A percentile compares a stretch with the other conserved stretches of the same genome.
These are phyloP conservation scores for Ricinus communis DNA, from an alignment of 345 rosid species.

Conservation along the genomic window DNA sequence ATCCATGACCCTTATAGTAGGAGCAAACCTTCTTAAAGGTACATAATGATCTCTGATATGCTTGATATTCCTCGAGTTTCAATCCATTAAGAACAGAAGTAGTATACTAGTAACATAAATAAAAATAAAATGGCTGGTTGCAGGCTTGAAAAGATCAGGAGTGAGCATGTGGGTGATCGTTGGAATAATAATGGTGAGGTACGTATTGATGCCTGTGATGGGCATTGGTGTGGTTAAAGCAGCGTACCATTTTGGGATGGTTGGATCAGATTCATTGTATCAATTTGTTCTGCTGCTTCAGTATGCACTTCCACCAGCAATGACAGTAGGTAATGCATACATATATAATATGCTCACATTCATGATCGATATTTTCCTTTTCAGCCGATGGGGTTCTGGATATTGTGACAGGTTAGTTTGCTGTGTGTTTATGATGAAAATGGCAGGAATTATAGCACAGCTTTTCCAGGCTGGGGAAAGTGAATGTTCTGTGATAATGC, in stretches of 20 bases:
- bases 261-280: constrained; percentile 41
- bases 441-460: neutral
- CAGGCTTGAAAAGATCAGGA: constrained; percentile 47
- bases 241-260: constrained; percentile 35
- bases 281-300: constrained; percentile 54
- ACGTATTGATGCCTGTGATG: constrained; percentile 32
- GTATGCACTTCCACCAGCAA: constrained; percentile 51
- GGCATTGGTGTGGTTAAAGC: constrained; percentile 39
- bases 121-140: neutral
- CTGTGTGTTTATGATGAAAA: no score
- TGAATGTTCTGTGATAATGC: constrained; percentile 8
- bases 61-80: no score
- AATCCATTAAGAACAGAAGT: no score
- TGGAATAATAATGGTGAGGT: constrained; percentile 41
- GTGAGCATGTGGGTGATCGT: constrained; percentile 18
- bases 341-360: no score
- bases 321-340: constrained; percentile 26
- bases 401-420: no score
- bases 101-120: no score
- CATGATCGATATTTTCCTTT: no score
- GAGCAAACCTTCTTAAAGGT: constrained; percentile 49
- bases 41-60: no score
- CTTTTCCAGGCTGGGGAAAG: neutral
- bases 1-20: constrained; percentile 38
- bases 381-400: no score